Conservation (phyloP, 495 filamentous ascomycete genomes). For the Podospora tetraspora region DNA sequence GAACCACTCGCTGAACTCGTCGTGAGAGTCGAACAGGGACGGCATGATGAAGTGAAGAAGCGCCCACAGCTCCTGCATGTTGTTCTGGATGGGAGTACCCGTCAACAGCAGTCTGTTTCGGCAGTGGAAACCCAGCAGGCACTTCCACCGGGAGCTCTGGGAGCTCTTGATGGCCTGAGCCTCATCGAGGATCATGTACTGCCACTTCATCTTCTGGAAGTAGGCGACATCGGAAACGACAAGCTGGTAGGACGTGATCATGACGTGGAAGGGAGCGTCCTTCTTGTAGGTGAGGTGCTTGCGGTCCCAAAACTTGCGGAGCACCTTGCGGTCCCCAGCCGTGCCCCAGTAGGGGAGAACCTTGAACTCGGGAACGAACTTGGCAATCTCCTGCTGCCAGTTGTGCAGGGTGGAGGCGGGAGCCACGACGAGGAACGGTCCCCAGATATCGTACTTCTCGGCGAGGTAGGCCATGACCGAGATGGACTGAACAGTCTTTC, state of each 20-base stretch:
- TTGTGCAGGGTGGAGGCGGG: conserved; percentile 96
- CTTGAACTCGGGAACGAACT: conserved; percentile 89
- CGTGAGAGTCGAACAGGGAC: conserved; percentile 93
- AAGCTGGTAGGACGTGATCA: conserved; percentile 95
- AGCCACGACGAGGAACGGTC: conserved; percentile 94
- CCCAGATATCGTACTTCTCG: conserved; percentile 96
- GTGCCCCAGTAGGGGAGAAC: conserved; percentile 96
- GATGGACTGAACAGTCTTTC: conserved; percentile 97
- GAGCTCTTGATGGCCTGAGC: conserved; percentile 99
- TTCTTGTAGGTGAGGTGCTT: conserved; percentile 93
- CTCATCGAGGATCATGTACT: conserved; percentile 99
- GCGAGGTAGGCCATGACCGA: conserved; percentile 99
- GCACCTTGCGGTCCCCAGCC: conserved; percentile 88
- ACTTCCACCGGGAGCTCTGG: conserved; percentile 94
- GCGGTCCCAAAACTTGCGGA: conserved; percentile 98
- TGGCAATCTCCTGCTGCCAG: conserved; percentile 96
- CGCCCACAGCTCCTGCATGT: conserved; percentile 99
- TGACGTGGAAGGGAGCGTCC: conserved; percentile 89
- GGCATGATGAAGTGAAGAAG: conserved; percentile 99
- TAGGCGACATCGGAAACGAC: conserved; percentile 94
- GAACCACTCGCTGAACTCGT: conserved; percentile 99
- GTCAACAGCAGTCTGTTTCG: conserved; percentile 92
- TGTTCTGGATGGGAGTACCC: conserved; percentile 98
- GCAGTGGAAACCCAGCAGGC: conserved; percentile 86
- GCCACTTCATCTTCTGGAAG: conserved; percentile 98